Percentiles rank a stretch among this genome's conserved stretches.
These are phyloP conservation scores for Aspergillus panamensis DNA, from an alignment of 495 filamentous ascomycete genomes.

Conservation along the genomic window DNA sequence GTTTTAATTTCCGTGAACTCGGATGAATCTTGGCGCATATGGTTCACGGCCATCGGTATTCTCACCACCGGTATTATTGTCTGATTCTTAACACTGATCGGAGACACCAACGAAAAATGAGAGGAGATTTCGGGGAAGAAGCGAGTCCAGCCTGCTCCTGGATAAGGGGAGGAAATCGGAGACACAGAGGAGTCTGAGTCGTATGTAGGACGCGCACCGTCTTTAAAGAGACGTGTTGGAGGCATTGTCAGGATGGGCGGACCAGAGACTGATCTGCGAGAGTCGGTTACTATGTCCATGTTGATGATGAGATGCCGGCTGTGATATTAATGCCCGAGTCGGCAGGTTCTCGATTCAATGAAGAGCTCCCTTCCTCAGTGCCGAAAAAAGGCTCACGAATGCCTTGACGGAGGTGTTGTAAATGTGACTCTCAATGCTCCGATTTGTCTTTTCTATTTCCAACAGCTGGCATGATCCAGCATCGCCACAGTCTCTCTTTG, in stretches of 20 bases:
- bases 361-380: neutral
- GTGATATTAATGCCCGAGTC: neutral
- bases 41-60: neutral
- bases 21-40: conserved; percentile 4
- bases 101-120: conserved; percentile 30
- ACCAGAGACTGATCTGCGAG: neutral
- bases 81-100: conserved; percentile 6
- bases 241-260: neutral
- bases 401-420: neutral
- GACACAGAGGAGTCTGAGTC: conserved; percentile 30
- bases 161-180: conserved; percentile 25
- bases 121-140: conserved; percentile 36
- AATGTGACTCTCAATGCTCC: neutral
- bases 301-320: neutral
- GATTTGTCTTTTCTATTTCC: conserved; percentile 1
- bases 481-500: neutral
- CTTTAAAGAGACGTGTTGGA: neutral
- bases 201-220: neutral
- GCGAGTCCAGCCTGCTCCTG: conserved; percentile 25
- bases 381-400: neutral
- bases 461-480: neutral
- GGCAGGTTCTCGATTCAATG: neutral
- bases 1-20: conserved; percentile 4
- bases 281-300: neutral
- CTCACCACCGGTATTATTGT: neutral